Evolutionary conservation across 768 basidiomycete species (phyloP).

Genomic region (Boletus reticuloceps): DNA sequence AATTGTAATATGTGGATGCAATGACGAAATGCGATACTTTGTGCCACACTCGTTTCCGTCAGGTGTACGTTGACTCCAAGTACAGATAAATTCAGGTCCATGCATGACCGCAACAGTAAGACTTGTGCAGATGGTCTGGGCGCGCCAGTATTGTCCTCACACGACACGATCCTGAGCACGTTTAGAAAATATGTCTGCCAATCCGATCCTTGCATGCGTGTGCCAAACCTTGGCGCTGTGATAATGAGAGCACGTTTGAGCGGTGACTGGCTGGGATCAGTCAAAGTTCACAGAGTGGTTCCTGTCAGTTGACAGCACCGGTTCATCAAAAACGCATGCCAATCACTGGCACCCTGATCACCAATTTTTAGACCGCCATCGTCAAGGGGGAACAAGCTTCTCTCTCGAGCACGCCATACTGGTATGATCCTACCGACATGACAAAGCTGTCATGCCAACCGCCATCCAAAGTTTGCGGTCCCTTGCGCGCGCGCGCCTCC

Average conservation of each 20-base stretch:
- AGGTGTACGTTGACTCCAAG: slow-evolving; percentile 16
- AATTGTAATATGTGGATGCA: slow-evolving; percentile 13
- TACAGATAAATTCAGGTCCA: slow-evolving; percentile 28
- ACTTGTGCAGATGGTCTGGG: not conserved
- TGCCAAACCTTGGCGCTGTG: not conserved
- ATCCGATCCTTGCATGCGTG: not conserved
- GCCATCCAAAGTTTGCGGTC: not conserved
- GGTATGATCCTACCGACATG: not conserved
- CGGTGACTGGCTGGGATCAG: not conserved
- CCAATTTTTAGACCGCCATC: not conserved
- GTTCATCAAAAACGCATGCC: not conserved
- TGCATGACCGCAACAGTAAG: slow-evolving; percentile 2
- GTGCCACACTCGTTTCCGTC: slow-evolving; percentile 4
- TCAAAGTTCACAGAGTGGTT: not conserved
- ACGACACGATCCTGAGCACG: not conserved
- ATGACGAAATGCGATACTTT: slow-evolving; percentile 19
- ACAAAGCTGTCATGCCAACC: not conserved
- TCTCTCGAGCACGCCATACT: not conserved
- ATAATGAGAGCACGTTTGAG: not conserved
- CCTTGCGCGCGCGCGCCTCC: not conserved
- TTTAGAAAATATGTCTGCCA: not conserved
- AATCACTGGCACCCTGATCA: not conserved
- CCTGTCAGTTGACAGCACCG: not conserved
- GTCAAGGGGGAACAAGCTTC: not conserved
- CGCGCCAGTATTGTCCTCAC: not conserved